Percentiles rank a stretch among this genome's conserved stretches.
Evolutionary conservation across 208 protist genomes (phyloP).

Genomic region (Entamoeba moshkovskii): DNA sequence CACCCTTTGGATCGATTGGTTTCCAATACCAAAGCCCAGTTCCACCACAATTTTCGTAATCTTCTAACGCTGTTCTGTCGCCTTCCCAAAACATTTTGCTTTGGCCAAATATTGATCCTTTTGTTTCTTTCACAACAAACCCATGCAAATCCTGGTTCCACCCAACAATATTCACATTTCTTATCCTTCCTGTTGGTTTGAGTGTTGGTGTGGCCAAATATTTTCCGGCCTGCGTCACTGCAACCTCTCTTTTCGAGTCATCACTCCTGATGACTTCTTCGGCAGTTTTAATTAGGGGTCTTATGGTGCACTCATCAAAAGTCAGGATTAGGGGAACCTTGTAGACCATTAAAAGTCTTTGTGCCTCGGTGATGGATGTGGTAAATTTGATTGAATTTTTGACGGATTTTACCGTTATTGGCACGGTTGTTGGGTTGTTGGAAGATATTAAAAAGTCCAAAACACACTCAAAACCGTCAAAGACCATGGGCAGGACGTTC

Average conservation of each 20-base stretch:
- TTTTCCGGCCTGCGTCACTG: not conserved
- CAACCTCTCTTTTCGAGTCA: not conserved
- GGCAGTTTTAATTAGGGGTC: not conserved
- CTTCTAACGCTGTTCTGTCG: not conserved
- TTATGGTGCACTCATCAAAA: not conserved
- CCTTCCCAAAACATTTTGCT: not conserved
- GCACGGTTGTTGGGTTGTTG: not conserved
- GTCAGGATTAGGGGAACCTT: not conserved
- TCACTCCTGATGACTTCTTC: not conserved
- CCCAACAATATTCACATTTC: not conserved
- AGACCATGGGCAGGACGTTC: not conserved
- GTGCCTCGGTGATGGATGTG: not conserved
- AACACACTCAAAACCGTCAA: not conserved
- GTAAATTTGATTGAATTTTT: not conserved
- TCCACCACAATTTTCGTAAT: not conserved
- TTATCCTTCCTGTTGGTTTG: not conserved
- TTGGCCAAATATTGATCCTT: not conserved
- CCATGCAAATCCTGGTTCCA: not conserved
- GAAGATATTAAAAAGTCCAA: not conserved
- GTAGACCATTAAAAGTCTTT: not conserved
- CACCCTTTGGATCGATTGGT: not conserved
- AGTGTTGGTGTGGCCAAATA: not conserved
- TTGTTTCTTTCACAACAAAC: not conserved
- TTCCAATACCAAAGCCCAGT: not conserved
- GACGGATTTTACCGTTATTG: not conserved